These are phyloP conservation scores for Mercurialis annua DNA, from an alignment of 345 rosid genomes.

Conservation along the genomic window DNA sequence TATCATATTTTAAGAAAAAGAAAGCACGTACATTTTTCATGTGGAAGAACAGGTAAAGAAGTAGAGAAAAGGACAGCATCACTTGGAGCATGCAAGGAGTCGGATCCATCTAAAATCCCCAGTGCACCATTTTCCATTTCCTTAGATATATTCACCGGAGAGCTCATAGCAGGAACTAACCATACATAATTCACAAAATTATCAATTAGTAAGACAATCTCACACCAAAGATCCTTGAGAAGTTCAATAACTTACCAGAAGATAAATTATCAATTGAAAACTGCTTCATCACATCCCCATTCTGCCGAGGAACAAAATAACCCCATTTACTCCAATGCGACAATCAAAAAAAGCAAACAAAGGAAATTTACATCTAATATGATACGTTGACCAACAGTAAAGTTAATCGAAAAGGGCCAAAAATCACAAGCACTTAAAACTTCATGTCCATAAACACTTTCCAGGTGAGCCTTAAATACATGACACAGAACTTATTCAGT, in stretches of 20 bases:
- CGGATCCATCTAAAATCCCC: constrained; percentile 36
- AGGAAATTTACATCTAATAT: background rate
- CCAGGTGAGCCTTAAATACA: background rate
- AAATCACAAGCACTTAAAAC: background rate
- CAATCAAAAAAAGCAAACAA: background rate
- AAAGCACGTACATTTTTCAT: constrained; percentile 48
- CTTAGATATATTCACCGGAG: constrained; percentile 29
- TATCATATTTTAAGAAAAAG: background rate
- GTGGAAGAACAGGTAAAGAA: constrained; percentile 66
- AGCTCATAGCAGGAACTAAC: constrained; percentile 31
- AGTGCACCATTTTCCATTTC: constrained; percentile 34
- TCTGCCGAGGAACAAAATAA: constrained; percentile 16
- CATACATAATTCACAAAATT: constrained; percentile 17
- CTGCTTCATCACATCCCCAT: constrained; percentile 37
- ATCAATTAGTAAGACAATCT: background rate
- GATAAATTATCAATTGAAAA: constrained; percentile 21
- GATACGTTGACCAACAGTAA: background rate
- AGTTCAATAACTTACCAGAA: constrained; percentile 29
- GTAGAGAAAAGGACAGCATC: constrained; percentile 63
- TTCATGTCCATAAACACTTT: background rate
- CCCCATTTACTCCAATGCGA: background rate
- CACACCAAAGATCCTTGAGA: constrained; percentile 5
- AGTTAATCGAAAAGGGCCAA: background rate
- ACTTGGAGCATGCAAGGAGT: constrained; percentile 37
- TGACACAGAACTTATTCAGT: background rate